Evolutionary conservation across 257 asterid genomes (phyloP).

Genomic region (Linaria vulgaris): DNA sequence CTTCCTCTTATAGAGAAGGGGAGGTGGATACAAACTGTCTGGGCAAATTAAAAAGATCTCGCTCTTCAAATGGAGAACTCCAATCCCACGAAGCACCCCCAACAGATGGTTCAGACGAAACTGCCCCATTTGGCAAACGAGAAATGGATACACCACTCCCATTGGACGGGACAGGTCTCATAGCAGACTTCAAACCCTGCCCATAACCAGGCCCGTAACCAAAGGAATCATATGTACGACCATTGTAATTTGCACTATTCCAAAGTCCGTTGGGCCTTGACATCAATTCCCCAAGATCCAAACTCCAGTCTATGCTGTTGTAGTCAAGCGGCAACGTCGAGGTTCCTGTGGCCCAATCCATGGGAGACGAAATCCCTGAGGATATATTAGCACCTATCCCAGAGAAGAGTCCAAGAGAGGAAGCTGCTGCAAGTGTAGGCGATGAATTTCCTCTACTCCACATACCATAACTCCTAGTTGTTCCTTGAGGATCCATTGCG

Average conservation of each 20-base stretch:
- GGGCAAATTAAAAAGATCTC: slow-evolving; percentile 65
- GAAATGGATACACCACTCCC: slow-evolving; percentile 31
- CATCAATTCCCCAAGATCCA: slow-evolving; percentile 39
- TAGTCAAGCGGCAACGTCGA: slow-evolving; percentile 55
- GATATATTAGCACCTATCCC: slow-evolving; percentile 43
- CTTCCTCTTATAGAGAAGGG: slow-evolving; percentile 48
- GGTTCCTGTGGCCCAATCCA: slow-evolving; percentile 57
- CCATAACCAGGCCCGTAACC: slow-evolving; percentile 42
- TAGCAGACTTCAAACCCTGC: slow-evolving; percentile 27
- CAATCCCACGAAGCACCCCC: slow-evolving; percentile 55
- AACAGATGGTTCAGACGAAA: slow-evolving; percentile 28
- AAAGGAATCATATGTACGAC: slow-evolving; percentile 41
- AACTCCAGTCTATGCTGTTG: slow-evolving; percentile 69
- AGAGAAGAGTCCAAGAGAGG: slow-evolving; percentile 61
- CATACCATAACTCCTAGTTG: slow-evolving; percentile 29
- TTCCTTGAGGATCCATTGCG: slow-evolving; percentile 20
- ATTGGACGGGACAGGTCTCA: slow-evolving; percentile 40
- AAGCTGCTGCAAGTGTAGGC: slow-evolving; percentile 49
- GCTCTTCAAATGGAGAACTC: slow-evolving; percentile 80
- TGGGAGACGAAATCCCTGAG: slow-evolving; percentile 44
- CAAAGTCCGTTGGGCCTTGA: slow-evolving; percentile 36
- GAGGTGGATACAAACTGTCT: slow-evolving; percentile 62
- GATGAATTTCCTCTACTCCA: slow-evolving; percentile 43
- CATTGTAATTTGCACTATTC: slow-evolving; percentile 32
- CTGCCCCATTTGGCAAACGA: slow-evolving; percentile 40